Percentiles rank a stretch among this genome's conserved stretches.
Evolutionary conservation across 345 rosid species (phyloP).

Genomic region (Psidium friedrichsthalianum): DNA sequence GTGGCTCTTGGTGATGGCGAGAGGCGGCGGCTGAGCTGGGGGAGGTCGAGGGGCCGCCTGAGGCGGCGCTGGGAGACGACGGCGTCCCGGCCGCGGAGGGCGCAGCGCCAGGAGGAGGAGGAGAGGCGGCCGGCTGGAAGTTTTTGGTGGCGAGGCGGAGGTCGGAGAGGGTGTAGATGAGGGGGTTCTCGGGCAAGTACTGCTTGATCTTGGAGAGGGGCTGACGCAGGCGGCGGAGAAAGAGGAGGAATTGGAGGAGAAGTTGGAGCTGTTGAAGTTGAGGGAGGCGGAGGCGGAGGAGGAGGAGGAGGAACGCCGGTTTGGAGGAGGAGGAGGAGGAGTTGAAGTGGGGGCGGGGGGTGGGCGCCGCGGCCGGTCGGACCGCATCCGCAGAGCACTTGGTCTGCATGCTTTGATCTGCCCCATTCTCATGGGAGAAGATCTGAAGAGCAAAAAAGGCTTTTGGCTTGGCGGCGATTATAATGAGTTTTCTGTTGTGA

Average conservation of each 20-base stretch:
- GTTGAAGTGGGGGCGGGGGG: background rate
- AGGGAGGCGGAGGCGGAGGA: constrained; percentile 33
- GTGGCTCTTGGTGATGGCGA: constrained; percentile 24
- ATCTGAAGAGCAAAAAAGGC: background rate
- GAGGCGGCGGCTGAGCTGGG: constrained; percentile 12
- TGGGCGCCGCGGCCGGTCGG: background rate
- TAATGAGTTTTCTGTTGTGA: background rate
- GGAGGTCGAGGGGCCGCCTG: constrained; percentile 11
- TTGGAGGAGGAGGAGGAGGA: constrained; percentile 18
- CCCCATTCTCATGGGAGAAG: background rate
- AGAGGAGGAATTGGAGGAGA: background rate
- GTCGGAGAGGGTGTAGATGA: constrained; percentile 30
- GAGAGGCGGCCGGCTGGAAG: constrained; percentile 24
- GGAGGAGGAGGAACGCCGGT: constrained; percentile 30
- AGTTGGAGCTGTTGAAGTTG: constrained; percentile 1
- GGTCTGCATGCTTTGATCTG: background rate
- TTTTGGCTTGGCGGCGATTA: background rate
- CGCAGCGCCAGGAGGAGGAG: constrained; percentile 34
- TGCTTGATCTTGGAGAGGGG: constrained; percentile 6
- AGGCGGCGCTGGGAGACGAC: constrained; percentile 29
- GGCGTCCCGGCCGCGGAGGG: constrained; percentile 12
- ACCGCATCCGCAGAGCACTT: background rate
- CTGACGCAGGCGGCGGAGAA: background rate
- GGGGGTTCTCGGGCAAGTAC: constrained; percentile 13
- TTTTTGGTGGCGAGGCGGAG: constrained; percentile 29